Conservation (phyloP, 2,329 filamentous ascomycete species). For the Verticillium nubilum region DNA sequence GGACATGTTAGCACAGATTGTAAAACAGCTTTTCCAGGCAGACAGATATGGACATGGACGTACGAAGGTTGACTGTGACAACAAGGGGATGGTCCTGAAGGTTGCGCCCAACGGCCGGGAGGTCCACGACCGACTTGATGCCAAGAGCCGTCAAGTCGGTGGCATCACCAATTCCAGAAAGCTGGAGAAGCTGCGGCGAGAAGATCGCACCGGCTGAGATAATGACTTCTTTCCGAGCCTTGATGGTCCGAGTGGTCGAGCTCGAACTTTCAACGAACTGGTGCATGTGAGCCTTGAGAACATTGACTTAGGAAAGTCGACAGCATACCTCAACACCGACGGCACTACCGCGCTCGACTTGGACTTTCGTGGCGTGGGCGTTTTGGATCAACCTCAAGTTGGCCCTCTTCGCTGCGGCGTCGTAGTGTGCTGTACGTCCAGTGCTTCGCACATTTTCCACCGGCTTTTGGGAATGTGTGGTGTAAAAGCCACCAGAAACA, state of each 20-base stretch:
- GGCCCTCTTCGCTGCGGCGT: not conserved
- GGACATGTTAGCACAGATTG: not conserved
- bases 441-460: conserved; percentile 19
- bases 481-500: conserved; percentile 15
- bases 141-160: conserved; percentile 26
- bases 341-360: not conserved
- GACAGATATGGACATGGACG: not conserved
- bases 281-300: not conserved
- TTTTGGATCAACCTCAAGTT: not conserved
- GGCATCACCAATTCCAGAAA: conserved; percentile 41
- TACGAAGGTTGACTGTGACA: not conserved
- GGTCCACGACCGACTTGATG: conserved; percentile 20
- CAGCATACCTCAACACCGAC: not conserved
- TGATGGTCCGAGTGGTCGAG: conserved; percentile 1
- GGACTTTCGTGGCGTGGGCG: not conserved
- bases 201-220: conserved; percentile 33
- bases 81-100: conserved; percentile 7
- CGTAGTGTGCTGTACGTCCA: conserved; percentile 21
- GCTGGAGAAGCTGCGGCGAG: conserved; percentile 39
- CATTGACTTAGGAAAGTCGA: not conserved
- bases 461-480: conserved; percentile 16
- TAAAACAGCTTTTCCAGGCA: not conserved
- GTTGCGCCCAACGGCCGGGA: conserved; percentile 6
- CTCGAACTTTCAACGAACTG: conserved; percentile 5
- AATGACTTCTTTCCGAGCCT: conserved; percentile 30